Evolutionary conservation across 768 basidiomycete species (phyloP), one percentile per base, ranked within the genome.

Genomic region (Rhodotorula kratochvilovae): DNA sequence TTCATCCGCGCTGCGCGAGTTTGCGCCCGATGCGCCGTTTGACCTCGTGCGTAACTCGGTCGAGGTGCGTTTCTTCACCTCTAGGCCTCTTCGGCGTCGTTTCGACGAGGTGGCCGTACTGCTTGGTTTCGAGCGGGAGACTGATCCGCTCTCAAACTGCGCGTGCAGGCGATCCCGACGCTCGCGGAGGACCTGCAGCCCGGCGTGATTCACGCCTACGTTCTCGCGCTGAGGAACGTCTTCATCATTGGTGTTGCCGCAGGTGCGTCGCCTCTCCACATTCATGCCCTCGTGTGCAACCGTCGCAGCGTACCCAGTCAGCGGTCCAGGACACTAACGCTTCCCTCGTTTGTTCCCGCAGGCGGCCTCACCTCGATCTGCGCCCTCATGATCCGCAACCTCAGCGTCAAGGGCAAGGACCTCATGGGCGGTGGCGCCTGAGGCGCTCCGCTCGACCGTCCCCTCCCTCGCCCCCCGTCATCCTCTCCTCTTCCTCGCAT

Each of bases 191-290:
- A 75, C 6, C 48, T 75, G 2, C 60, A 70, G 45, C 63, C 60
- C 6, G 69, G 62, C 3, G 75, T 76, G 57, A 69, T 76, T 35
- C 62, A 67, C 25, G 76, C 78, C n/a, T 72, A 77, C 62, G 68
- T 71, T 25, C 68, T 68, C 39, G 72, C 71, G 5, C 66, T 75
- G 17, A 46, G 67, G 60, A 58, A 75, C 35, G 81, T 81, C 27
- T 82, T 78, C 68, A 78, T 82, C 54, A 80, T 82, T 61, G 80
- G 77, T 31, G 77, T 81, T 7, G 80, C 81, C 2, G 76, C 74
- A 29, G 62, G 62, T 63, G 46, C 67, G 42, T 35, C 31, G 29
- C 7, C 45, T 12, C 21, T 45, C 48, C 16, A 11, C 12, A 3
- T 12, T 35, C 13, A 10, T 17, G 23, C 21, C 4, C 10, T 35